Evolutionary conservation across 352 stramenopile species (phyloP), one percentile per base, ranked within the genome.

Genomic region (Plasmopara viticola): DNA sequence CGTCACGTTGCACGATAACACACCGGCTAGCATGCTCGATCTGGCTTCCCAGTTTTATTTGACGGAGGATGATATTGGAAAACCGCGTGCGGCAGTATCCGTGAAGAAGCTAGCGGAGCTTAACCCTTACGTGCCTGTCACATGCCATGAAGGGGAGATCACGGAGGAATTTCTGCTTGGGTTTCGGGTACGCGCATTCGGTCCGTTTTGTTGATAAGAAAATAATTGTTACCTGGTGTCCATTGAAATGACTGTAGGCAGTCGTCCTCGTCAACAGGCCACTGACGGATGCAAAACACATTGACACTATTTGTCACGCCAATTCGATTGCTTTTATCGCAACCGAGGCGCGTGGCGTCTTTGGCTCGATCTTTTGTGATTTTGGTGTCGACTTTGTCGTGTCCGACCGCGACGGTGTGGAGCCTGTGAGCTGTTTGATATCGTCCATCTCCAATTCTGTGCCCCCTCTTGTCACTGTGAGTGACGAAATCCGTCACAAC

Each of bases 41-140:
- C 63, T 98, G 25, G 90, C 90, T 6, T 86, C 94, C 13, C 97
- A 98, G 58, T 99, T 99, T 72, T 99, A 98, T 64, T 58, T 99
- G 39, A 84, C 62, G 2, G 81, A 96, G 46, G 53, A 58, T 4
- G 85, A 98, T 60, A 69, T 98, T 38, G 82, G 84, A 33, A 79
- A 85, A 50, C 58, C 85, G 18, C 89, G 95, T 18, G 96, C 93
- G 0, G 65, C 90, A 15, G 74, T 89, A 0, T 98, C 82, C 30
- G 56, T 82, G 9, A 69, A 79, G 40, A 94, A 97, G 63, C 72
- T 99, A 20, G 87, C 92, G 0, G 94, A 98, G 70, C 72, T 99
- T 20, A 99, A 99, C 71, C 94, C 93, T 41, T 99, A 99, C 71
- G 96, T 99, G 6, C 69, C 81, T 38, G 87, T 96, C 28, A 55